Conservation (phyloP, 2,329 filamentous ascomycete genomes). For the Microcera coccophila region DNA sequence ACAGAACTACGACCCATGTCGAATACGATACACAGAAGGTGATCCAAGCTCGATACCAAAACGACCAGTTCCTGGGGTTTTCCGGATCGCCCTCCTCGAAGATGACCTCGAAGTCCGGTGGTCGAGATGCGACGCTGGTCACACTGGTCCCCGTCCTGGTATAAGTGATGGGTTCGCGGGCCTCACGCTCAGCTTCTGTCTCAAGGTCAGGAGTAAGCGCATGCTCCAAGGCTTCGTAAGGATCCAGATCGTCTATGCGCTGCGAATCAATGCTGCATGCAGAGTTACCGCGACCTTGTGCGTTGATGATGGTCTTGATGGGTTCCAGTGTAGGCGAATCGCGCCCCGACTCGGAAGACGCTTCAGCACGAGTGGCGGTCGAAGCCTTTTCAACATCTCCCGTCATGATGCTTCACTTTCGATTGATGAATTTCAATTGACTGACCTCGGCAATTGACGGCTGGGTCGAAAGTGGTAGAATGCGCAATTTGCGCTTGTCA, state of each 20-base stretch:
- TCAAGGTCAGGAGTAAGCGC: constrained; percentile 36
- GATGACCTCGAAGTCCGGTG: constrained; percentile 67
- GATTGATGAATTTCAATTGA: no score
- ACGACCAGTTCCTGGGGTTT: constrained; percentile 67
- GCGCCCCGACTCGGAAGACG: constrained; percentile 12
- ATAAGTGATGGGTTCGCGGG: constrained; percentile 44
- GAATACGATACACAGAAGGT: constrained; percentile 44
- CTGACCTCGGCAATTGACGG: no score
- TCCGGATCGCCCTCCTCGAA: constrained; percentile 61
- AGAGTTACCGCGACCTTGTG: constrained; percentile 13
- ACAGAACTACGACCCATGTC: constrained; percentile 57
- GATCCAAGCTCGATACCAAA: constrained; percentile 43
- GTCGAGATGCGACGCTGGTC: constrained; percentile 40
- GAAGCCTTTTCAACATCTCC: constrained; percentile 20
- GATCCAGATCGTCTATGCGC: constrained; percentile 22
- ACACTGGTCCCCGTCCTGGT: constrained; percentile 41
- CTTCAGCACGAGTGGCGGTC: constrained; percentile 11
- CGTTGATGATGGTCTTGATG: constrained; percentile 19
- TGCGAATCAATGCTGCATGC: constrained; percentile 11
- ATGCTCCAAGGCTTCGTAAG: constrained; percentile 36
- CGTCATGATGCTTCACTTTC: constrained; percentile 12
- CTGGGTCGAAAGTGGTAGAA: no score
- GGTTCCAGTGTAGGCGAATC: constrained; percentile 23
- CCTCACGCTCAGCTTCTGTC: constrained; percentile 37
- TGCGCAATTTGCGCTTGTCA: not conserved